A percentile compares a stretch with the other conserved stretches of the same genome.
phyloP scores from a whole-genome alignment of 495 filamentous ascomycete species.

The Aspergillus wentii region DNA sequence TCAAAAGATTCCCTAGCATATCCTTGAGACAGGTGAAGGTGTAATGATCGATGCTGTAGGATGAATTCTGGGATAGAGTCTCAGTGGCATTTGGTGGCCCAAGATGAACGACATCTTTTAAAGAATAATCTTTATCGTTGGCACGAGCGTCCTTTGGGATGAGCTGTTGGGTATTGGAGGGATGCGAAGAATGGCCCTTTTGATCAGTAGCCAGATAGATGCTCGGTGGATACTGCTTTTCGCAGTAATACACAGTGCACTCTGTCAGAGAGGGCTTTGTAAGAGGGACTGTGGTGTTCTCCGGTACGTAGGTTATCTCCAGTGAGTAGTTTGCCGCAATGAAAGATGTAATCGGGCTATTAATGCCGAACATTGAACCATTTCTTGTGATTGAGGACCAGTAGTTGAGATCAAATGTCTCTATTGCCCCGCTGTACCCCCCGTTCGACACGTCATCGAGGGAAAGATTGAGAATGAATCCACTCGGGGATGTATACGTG shows the following conservation, averaged over 20 bases:
- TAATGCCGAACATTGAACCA: neutral
- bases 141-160: neutral
- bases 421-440: too few species aligned
- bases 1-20: neutral
- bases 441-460: neutral
- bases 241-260: constrained; percentile 2
- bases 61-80: neutral
- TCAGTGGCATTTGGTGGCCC: neutral
- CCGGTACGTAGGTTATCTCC: neutral
- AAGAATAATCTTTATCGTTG: neutral
- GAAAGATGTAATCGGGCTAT: neutral
- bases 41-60: neutral
- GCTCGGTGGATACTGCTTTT: constrained; percentile 1
- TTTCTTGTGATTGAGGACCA: neutral
- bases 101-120: neutral
- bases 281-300: neutral
- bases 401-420: neutral
- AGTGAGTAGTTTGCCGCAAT: neutral
- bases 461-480: neutral
- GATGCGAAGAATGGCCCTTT: neutral
- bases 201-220: neutral
- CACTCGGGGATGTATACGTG: constrained; percentile 1
- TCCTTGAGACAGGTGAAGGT: neutral
- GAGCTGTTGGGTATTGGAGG: neutral
- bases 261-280: constrained; percentile 1